A percentile compares a stretch with the other conserved stretches of the same genome.
These are phyloP conservation scores for Cutaneotrichosporon cutaneum DNA, from an alignment of 1,284 basidiomycete species.

Conservation along the genomic window DNA sequence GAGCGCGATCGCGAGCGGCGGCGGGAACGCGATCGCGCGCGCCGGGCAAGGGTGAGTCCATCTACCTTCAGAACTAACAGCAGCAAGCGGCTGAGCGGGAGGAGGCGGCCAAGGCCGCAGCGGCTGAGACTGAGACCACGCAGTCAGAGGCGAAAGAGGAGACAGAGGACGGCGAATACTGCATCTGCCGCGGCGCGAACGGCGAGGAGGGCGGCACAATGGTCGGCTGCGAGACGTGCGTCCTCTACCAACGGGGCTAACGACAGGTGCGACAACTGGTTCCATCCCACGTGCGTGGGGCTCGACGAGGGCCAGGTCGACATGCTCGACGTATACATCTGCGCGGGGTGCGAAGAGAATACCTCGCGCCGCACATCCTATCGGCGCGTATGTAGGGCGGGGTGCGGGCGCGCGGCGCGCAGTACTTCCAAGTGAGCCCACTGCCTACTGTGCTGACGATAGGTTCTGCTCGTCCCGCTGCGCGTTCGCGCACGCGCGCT, in stretches of 20 bases:
- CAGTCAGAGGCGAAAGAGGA: background rate
- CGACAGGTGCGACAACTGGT: slow-evolving; percentile 50
- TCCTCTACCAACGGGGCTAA: background rate
- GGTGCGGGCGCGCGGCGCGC: slow-evolving; percentile 36
- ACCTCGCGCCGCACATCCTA: slow-evolving; percentile 39
- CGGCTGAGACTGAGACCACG: background rate
- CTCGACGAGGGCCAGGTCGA: slow-evolving; percentile 40
- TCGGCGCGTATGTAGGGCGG: slow-evolving; percentile 42
- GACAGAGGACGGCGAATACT: slow-evolving; percentile 34
- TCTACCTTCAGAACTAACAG: background rate
- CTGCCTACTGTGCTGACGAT: background rate
- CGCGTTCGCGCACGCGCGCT: slow-evolving; percentile 37
- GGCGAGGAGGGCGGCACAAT: slow-evolving; percentile 45
- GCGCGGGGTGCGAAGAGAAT: slow-evolving; percentile 41
- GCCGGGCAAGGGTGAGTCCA: slow-evolving; percentile 1
- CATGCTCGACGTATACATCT: slow-evolving; percentile 47
- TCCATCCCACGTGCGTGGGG: slow-evolving; percentile 44
- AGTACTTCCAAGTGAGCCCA: slow-evolving; percentile 41
- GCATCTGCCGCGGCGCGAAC: slow-evolving; percentile 43
- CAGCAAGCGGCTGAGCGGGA: slow-evolving; percentile 5
- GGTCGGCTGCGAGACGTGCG: slow-evolving; percentile 47
- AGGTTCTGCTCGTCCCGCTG: slow-evolving; percentile 47
- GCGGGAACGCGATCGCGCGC: slow-evolving; percentile 3
- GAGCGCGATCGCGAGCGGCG: slow-evolving; percentile 4
- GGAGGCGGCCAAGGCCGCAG: background rate